A percentile compares a stretch with the other conserved stretches of the same genome.
Conservation (phyloP, 2,329 filamentous ascomycete genomes). For the Fusarium tanahbumbuense region DNA sequence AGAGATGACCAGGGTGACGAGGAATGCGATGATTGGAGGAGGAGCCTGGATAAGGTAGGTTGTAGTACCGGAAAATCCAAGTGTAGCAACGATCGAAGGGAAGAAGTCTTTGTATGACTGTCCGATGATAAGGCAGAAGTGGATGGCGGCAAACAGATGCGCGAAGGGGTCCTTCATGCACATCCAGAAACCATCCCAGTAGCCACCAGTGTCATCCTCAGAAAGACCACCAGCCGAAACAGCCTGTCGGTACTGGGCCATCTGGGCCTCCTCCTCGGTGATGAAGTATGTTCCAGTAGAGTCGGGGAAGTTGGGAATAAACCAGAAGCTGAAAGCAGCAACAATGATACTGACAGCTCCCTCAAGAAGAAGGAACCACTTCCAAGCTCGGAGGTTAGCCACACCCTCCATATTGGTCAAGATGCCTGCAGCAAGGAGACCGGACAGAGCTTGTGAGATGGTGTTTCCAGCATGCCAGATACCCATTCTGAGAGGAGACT, state of each 20-base stretch:
- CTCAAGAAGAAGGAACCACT: slow-evolving; percentile 58
- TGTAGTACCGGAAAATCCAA: slow-evolving; percentile 43
- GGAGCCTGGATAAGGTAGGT: slow-evolving; percentile 57
- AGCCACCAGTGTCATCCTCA: slow-evolving; percentile 54
- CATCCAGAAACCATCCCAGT: slow-evolving; percentile 52
- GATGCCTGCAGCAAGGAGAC: slow-evolving; percentile 58
- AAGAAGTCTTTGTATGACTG: slow-evolving; percentile 58
- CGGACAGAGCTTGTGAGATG: slow-evolving; percentile 58
- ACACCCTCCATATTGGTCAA: slow-evolving; percentile 57
- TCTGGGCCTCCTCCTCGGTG: slow-evolving; percentile 53
- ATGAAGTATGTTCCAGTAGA: slow-evolving; percentile 50
- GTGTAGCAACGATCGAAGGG: slow-evolving; percentile 52
- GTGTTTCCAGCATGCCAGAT: slow-evolving; percentile 60
- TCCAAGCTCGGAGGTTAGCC: slow-evolving; percentile 51
- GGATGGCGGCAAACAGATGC: slow-evolving; percentile 53
- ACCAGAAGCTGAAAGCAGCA: slow-evolving; percentile 49
- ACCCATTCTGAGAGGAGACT: slow-evolving; percentile 57
- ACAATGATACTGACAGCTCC: slow-evolving; percentile 49
- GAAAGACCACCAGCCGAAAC: slow-evolving; percentile 51
- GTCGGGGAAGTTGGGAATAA: slow-evolving; percentile 53
- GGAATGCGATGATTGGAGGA: slow-evolving; percentile 56
- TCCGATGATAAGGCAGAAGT: slow-evolving; percentile 58
- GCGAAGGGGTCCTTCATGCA: slow-evolving; percentile 52
- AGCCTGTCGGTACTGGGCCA: slow-evolving; percentile 52
- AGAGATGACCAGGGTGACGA: slow-evolving; percentile 52